Conservation (phyloP, 129 eudicot genomes). For the Scalesia atractyloides region DNA sequence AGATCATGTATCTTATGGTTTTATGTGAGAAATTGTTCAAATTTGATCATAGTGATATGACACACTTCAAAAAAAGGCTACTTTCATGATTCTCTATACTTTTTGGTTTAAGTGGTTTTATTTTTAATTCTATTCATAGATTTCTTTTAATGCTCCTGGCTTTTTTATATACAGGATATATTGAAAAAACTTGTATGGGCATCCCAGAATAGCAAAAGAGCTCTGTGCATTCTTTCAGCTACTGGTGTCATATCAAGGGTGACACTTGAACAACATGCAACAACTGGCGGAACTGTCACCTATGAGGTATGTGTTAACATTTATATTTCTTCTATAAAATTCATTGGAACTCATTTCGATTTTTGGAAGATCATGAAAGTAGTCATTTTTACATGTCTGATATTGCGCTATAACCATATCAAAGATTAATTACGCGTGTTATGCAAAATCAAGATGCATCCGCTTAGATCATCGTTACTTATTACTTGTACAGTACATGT, state of each 20-base stretch:
- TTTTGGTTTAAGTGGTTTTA: neutral
- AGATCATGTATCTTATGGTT: neutral
- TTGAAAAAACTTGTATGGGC: conserved; percentile 43
- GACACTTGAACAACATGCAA: conserved; percentile 45
- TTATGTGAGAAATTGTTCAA: neutral
- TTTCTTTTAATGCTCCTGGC: neutral
- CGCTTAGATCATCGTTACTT: neutral
- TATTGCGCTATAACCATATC: neutral
- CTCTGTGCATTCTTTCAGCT: conserved; percentile 55
- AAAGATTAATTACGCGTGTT: neutral
- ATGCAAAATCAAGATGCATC: neutral
- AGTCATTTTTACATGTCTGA: neutral
- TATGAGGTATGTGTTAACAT: conserved; percentile 47
- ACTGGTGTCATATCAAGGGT: conserved; percentile 55
- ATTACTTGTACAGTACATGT: conserved; percentile 15
- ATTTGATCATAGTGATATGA: neutral
- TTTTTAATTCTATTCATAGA: neutral
- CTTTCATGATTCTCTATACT: neutral
- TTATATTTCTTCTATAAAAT: neutral
- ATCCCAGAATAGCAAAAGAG: conserved; percentile 46
- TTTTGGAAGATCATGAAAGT: neutral
- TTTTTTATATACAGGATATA: conserved; percentile 47
- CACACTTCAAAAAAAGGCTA: neutral
- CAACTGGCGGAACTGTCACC: conserved; percentile 57
- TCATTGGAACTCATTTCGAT: neutral